Conservation (phyloP, 1,284 basidiomycete genomes). For the Neolentinus lepideus region DNA sequence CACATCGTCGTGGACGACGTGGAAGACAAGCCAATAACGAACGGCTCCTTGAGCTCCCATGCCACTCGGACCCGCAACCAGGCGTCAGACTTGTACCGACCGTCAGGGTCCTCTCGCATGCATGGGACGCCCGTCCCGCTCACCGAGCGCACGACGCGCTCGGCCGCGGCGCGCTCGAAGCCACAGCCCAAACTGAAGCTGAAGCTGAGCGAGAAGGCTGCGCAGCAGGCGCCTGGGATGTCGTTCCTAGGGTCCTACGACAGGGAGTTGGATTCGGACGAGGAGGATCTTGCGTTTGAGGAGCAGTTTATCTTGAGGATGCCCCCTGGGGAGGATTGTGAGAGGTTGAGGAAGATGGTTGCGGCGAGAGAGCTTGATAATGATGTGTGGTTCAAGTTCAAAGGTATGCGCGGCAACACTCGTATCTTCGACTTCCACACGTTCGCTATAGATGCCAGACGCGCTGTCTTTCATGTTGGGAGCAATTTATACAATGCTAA, state of each 20-base stretch:
- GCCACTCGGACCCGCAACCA: background rate
- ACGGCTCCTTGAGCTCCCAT: background rate
- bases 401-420: slow-evolving; percentile 47
- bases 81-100: background rate
- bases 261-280: slow-evolving; percentile 90
- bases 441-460: slow-evolving; percentile 71
- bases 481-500: slow-evolving; percentile 83
- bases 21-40: slow-evolving; percentile 1
- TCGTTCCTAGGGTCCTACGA: slow-evolving; percentile 87
- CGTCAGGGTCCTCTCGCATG: background rate
- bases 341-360: slow-evolving; percentile 77
- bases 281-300: slow-evolving; percentile 93
- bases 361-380: slow-evolving; percentile 70
- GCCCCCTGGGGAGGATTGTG: slow-evolving; percentile 78
- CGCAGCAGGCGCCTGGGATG: slow-evolving; percentile 67
- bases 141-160: slow-evolving; percentile 28
- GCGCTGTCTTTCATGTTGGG: slow-evolving; percentile 88
- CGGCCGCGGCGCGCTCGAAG: slow-evolving; percentile 30
- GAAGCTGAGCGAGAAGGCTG: slow-evolving; percentile 76
- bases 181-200: slow-evolving; percentile 74
- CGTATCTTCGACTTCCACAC: background rate
- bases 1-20: slow-evolving; percentile 9
- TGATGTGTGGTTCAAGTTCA: slow-evolving; percentile 98
- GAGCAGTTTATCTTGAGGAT: slow-evolving; percentile 95
- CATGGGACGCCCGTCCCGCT: slow-evolving; percentile 10